phyloP scores from a whole-genome alignment of 768 basidiomycete genomes.

The Cystofilobasidium capitatum region DNA sequence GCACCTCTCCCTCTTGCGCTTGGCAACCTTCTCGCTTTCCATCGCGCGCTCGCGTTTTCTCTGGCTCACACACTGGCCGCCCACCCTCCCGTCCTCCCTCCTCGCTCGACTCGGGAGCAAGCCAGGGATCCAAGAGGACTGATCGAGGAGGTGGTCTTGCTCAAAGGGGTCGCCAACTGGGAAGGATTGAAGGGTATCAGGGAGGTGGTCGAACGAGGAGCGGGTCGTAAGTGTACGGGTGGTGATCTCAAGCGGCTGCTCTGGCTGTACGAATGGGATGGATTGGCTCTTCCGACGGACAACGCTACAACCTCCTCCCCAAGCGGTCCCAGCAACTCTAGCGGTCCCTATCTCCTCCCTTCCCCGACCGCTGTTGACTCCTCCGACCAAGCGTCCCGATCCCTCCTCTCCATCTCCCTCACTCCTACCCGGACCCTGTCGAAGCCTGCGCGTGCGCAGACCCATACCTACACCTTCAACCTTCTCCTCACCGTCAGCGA shows the following conservation, averaged over 20 bases:
- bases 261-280: constrained; percentile 27
- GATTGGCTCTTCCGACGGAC: background rate
- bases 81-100: constrained; percentile 16
- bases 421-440: constrained; percentile 22
- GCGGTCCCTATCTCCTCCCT: background rate
- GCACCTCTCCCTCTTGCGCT: constrained; percentile 8
- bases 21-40: constrained; percentile 7
- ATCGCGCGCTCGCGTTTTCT: constrained; percentile 7
- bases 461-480: constrained; percentile 22
- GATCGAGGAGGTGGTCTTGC: constrained; percentile 10
- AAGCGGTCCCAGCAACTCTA: background rate
- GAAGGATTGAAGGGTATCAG: constrained; percentile 20
- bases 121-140: constrained; percentile 4
- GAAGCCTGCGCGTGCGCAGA: constrained; percentile 1
- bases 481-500: constrained; percentile 4
- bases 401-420: constrained; percentile 19
- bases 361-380: background rate
- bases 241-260: constrained; percentile 15
- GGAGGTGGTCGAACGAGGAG: constrained; percentile 22
- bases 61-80: constrained; percentile 17
- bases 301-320: background rate
- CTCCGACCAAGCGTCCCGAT: background rate
- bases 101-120: background rate
- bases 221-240: constrained; percentile 12
- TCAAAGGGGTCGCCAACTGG: constrained; percentile 22